Evolutionary conservation across 129 eudicot genomes (phyloP).

Genomic region (Oenanthe sinensis): DNA sequence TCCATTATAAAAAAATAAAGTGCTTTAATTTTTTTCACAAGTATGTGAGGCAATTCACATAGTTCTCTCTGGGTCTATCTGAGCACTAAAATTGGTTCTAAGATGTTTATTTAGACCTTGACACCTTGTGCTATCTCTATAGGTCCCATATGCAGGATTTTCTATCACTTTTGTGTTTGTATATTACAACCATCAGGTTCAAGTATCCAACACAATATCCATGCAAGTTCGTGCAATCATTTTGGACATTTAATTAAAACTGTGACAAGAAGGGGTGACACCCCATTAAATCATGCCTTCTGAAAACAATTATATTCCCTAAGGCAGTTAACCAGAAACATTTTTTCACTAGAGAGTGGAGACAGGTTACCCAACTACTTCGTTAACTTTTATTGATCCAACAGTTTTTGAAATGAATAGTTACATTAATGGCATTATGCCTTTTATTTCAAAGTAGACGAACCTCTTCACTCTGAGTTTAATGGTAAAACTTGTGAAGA

Average conservation of each 20-base stretch:
- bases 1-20: not conserved
- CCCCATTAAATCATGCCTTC: not conserved
- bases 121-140: not conserved
- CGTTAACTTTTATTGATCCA: not conserved
- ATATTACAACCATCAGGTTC: not conserved
- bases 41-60: not conserved
- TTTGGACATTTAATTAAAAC: not conserved
- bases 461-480: not conserved
- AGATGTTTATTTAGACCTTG: not conserved
- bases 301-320: not conserved
- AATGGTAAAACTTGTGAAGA: not conserved
- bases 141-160: not conserved
- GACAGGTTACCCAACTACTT: not conserved
- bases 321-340: not conserved
- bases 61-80: not conserved
- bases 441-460: not conserved
- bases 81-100: not conserved
- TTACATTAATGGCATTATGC: not conserved
- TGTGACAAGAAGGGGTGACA: not conserved
- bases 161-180: not conserved
- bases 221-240: not conserved
- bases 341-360: not conserved
- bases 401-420: not conserved
- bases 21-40: not conserved
- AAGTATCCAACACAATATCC: not conserved